phyloP scores from a whole-genome alignment of 176 grass and related monocot species.

The Coix lacrymajobi region DNA sequence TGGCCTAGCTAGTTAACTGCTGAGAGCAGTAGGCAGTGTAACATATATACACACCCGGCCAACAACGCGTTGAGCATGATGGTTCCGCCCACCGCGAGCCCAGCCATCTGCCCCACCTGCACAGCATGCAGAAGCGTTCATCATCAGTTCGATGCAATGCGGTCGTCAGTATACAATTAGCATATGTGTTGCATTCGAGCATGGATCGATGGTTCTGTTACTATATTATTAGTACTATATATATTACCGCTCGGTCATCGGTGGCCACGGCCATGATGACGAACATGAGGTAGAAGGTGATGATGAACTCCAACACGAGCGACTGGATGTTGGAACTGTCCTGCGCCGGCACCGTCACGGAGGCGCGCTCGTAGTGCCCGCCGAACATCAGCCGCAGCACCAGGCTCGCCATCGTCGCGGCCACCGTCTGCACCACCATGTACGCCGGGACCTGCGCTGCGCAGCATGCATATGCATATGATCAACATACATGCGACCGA shows the following conservation, averaged over 20 bases:
- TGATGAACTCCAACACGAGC: slow-evolving; percentile 63
- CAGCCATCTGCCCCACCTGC: slow-evolving; percentile 55
- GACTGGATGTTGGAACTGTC: slow-evolving; percentile 41
- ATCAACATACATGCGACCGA: not conserved
- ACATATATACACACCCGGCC: slow-evolving; percentile 44
- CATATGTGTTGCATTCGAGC: too few relatives aligned
- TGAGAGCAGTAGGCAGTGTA: not conserved
- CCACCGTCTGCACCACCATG: slow-evolving; percentile 32
- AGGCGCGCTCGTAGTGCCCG: not conserved
- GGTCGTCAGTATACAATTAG: not conserved
- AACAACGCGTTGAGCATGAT: slow-evolving; percentile 60
- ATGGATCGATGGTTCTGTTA: not conserved
- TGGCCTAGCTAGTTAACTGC: not conserved
- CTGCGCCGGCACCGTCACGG: slow-evolving; percentile 9
- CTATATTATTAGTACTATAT: not conserved
- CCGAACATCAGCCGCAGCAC: slow-evolving; percentile 59
- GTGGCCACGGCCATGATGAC: slow-evolving; percentile 70
- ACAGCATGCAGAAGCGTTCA: not conserved
- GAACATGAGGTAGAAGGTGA: slow-evolving; percentile 86
- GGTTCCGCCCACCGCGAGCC: slow-evolving; percentile 42
- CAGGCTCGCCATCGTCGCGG: slow-evolving; percentile 35
- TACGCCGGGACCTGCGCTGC: slow-evolving; percentile 54
- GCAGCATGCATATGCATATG: not conserved
- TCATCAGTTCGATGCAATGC: not conserved
- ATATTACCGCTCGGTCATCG: slow-evolving; percentile 48